Percentiles rank a stretch among this genome's conserved stretches.
These are phyloP conservation scores for Xylaria grammica DNA, from an alignment of 495 filamentous ascomycete species.

Conservation along the genomic window DNA sequence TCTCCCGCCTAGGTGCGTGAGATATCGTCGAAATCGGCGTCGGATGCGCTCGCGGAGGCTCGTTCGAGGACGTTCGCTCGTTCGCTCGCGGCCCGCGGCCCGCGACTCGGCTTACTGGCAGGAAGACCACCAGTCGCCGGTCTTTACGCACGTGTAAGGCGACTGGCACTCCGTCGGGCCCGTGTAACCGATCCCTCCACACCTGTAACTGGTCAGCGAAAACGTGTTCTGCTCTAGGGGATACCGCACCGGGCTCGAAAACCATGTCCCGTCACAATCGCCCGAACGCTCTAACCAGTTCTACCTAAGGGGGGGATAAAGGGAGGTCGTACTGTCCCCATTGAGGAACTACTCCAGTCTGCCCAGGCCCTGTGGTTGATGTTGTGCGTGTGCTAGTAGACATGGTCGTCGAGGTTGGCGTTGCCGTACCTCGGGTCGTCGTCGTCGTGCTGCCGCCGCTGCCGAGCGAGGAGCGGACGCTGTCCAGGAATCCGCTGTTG, in stretches of 20 bases:
- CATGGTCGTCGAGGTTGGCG: slow-evolving; percentile 22
- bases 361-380: not conserved
- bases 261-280: slow-evolving; percentile 4
- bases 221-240: not conserved
- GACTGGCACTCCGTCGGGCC: slow-evolving; percentile 45
- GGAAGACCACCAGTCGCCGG: slow-evolving; percentile 39
- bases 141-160: slow-evolving; percentile 38
- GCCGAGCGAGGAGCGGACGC: slow-evolving; percentile 38
- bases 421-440: slow-evolving; percentile 25
- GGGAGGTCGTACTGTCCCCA: slow-evolving; percentile 40
- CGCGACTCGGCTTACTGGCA: slow-evolving; percentile 38
- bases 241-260: not conserved
- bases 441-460: slow-evolving; percentile 24
- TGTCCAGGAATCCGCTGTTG: slow-evolving; percentile 62
- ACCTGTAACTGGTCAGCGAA: slow-evolving; percentile 31
- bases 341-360: slow-evolving; percentile 37
- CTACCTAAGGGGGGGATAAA: slow-evolving; percentile 1
- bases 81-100: not conserved
- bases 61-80: not conserved
- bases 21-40: not conserved
- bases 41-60: not conserved
- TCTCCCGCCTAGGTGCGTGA: not conserved
- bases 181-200: slow-evolving; percentile 44
- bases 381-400: slow-evolving; percentile 15
- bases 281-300: not conserved